Conservation (phyloP, 768 basidiomycete species). For the Tylopilus subfusipes region DNA sequence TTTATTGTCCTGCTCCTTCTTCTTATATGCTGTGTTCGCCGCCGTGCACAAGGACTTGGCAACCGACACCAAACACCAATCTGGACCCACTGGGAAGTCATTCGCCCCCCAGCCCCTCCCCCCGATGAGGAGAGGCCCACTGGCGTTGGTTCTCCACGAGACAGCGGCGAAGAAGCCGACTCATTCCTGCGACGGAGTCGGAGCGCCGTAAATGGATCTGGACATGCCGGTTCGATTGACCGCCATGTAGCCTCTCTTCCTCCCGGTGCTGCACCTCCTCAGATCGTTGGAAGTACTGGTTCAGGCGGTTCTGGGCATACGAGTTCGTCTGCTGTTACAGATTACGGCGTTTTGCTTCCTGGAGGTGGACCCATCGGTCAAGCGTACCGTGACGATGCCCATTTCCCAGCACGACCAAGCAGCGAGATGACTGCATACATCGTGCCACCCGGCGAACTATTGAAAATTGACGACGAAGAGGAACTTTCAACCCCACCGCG, state of each 20-base stretch:
- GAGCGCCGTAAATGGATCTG: slow-evolving; percentile 17
- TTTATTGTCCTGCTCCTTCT: slow-evolving; percentile 55
- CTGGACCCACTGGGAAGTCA: slow-evolving; percentile 45
- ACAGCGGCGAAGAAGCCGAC: slow-evolving; percentile 67
- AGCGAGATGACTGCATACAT: slow-evolving; percentile 35
- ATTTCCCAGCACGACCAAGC: slow-evolving; percentile 26
- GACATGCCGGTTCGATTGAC: slow-evolving; percentile 10
- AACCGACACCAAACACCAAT: slow-evolving; percentile 28
- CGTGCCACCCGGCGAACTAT: slow-evolving; percentile 35
- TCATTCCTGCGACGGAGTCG: slow-evolving; percentile 51
- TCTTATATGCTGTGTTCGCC: slow-evolving; percentile 32
- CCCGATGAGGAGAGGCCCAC: slow-evolving; percentile 36
- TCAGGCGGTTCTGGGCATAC: slow-evolving; percentile 39
- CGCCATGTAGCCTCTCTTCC: slow-evolving; percentile 29
- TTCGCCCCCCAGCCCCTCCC: slow-evolving; percentile 27
- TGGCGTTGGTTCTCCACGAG: slow-evolving; percentile 67
- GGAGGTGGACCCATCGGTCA: slow-evolving; percentile 33
- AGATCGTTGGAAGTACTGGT: slow-evolving; percentile 37
- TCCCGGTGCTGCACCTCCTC: slow-evolving; percentile 32
- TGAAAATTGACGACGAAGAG: slow-evolving; percentile 35
- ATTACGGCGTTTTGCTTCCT: slow-evolving; percentile 32
- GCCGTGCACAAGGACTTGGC: slow-evolving; percentile 20
- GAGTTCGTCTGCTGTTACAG: slow-evolving; percentile 39
- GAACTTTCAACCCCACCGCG: slow-evolving; percentile 26
- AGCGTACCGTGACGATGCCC: slow-evolving; percentile 26